These are phyloP conservation scores for Xylariaceae sp. DNA, from an alignment of 2,329 filamentous ascomycete genomes.

Conservation along the genomic window DNA sequence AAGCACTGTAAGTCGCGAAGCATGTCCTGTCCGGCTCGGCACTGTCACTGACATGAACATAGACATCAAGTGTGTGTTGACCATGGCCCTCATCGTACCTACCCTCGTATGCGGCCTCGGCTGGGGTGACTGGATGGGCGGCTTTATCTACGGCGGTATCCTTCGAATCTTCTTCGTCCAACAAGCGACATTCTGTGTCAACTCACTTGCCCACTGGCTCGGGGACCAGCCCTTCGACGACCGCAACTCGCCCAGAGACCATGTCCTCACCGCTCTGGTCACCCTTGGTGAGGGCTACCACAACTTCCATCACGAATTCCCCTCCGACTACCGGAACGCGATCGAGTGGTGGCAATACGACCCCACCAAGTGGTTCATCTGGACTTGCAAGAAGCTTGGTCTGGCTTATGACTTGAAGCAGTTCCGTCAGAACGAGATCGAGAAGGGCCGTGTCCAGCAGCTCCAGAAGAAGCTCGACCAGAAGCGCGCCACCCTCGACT, in stretches of 20 bases:
- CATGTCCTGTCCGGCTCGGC: neutral
- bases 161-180: constrained; percentile 48
- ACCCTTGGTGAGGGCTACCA: constrained; percentile 67
- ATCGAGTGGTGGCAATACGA: constrained; percentile 67
- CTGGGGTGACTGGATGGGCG: constrained; percentile 45
- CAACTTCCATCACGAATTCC: constrained; percentile 71
- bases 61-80: constrained; percentile 40
- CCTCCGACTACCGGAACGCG: constrained; percentile 65
- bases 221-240: constrained; percentile 65
- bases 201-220: constrained; percentile 48
- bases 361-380: constrained; percentile 67
- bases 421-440: constrained; percentile 85
- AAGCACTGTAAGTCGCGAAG: constrained; percentile 30
- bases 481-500: constrained; percentile 57
- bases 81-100: constrained; percentile 43
- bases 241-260: constrained; percentile 64
- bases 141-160: constrained; percentile 46
- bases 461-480: constrained; percentile 65
- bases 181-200: constrained; percentile 49
- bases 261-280: constrained; percentile 60
- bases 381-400: constrained; percentile 61
- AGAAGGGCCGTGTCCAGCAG: constrained; percentile 63
- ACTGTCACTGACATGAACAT: constrained; percentile 3
- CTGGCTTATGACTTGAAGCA: constrained; percentile 74
- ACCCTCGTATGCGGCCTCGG: constrained; percentile 41